Evolutionary conservation across 1,139 yeast species (phyloP).

Genomic region (Suhomyces atakaporum): DNA sequence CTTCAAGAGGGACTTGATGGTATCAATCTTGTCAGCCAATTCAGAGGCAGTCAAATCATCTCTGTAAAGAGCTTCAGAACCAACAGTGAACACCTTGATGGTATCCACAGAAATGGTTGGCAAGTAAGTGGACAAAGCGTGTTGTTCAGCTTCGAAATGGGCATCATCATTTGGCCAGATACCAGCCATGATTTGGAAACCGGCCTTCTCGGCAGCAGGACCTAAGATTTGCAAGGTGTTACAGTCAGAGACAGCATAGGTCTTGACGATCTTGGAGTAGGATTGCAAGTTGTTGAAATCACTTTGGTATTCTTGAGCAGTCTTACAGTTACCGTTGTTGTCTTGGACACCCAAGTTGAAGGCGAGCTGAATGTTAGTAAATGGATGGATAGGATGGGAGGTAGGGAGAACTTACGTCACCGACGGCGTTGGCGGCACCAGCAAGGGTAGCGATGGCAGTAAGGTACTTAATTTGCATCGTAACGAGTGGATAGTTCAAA

Average conservation of each 20-base stretch:
- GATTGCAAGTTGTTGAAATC: constrained; percentile 61
- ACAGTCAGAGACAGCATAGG: constrained; percentile 87
- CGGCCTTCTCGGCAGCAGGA: constrained; percentile 79
- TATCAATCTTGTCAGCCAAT: constrained; percentile 63
- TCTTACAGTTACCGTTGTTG: constrained; percentile 69
- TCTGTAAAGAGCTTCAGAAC: constrained; percentile 92
- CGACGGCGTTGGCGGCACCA: constrained; percentile 43
- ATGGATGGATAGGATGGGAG: not conserved
- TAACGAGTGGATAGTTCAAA: constrained; percentile 11
- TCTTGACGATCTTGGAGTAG: constrained; percentile 66
- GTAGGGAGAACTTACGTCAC: constrained; percentile 39
- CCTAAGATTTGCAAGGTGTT: constrained; percentile 79
- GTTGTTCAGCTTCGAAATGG: constrained; percentile 69
- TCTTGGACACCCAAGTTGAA: constrained; percentile 83
- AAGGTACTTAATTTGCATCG: constrained; percentile 45
- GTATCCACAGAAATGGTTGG: constrained; percentile 69
- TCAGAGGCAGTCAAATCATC: constrained; percentile 70
- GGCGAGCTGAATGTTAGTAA: constrained; percentile 49
- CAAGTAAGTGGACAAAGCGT: constrained; percentile 66
- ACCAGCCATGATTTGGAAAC: constrained; percentile 76
- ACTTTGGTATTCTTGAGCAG: constrained; percentile 60
- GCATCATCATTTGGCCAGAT: constrained; percentile 87
- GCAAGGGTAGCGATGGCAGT: constrained; percentile 40
- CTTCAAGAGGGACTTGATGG: constrained; percentile 56
- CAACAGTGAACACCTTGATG: constrained; percentile 76